Conservation (phyloP, 179 eudicot species). For the Silene noctiflora region DNA sequence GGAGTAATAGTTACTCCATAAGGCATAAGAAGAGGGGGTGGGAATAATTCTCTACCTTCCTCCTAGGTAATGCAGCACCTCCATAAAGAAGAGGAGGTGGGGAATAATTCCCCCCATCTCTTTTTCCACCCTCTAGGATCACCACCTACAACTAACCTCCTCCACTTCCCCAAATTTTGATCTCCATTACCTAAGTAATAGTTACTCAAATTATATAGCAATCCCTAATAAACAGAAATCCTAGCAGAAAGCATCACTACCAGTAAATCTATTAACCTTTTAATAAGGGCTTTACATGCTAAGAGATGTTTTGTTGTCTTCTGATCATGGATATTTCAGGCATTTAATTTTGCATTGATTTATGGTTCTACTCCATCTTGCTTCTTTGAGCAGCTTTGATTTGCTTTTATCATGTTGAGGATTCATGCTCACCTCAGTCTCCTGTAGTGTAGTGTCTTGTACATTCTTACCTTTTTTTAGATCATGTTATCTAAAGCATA, state of each 20-base stretch:
- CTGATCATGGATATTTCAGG: background rate
- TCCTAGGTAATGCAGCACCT: too few species aligned
- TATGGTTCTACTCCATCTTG: background rate
- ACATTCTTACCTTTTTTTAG: conserved; percentile 2
- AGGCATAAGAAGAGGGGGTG: too few species aligned
- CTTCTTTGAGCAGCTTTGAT: background rate
- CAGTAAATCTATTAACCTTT: background rate
- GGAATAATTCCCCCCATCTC: too few species aligned
- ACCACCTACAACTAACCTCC: too few species aligned
- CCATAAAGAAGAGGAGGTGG: too few species aligned
- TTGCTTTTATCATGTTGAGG: conserved; percentile 3
- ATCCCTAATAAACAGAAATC: background rate
- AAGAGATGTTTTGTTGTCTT: conserved; percentile 1
- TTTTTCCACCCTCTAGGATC: too few species aligned
- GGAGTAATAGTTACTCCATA: too few species aligned
- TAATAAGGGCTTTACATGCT: background rate
- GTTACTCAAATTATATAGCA: too few species aligned
- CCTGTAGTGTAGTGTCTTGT: background rate
- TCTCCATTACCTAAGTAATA: too few species aligned
- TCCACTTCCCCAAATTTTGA: too few species aligned
- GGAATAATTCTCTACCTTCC: too few species aligned
- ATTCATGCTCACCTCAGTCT: conserved; percentile 6
- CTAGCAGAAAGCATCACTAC: background rate
- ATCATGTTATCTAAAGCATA: background rate
- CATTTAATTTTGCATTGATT: background rate